These are phyloP conservation scores for Stephanocyclus meneghinianus DNA, from an alignment of 352 stramenopile species.

Conservation along the genomic window DNA sequence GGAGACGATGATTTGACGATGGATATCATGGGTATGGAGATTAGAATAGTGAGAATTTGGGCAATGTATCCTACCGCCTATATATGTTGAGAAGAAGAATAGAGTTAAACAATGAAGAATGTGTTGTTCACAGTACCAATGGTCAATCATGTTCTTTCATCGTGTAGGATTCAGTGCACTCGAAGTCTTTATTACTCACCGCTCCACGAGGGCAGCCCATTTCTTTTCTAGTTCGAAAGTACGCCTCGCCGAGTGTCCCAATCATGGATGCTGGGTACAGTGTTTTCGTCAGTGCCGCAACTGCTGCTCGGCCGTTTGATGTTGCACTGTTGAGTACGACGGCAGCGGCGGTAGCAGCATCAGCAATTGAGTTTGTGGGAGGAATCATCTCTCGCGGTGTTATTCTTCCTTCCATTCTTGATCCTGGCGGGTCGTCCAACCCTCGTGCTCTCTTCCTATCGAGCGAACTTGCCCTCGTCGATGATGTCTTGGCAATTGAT, in stretches of 20 bases:
- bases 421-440: not conserved
- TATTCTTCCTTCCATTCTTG: not conserved
- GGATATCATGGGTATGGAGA: constrained; percentile 44
- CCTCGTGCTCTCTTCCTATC: not conserved
- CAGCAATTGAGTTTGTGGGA: not conserved
- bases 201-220: constrained; percentile 44
- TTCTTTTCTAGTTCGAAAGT: constrained; percentile 35
- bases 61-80: constrained; percentile 36
- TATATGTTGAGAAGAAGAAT: not conserved
- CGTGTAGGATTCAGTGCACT: not conserved
- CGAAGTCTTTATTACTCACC: constrained; percentile 18
- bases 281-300: constrained; percentile 14
- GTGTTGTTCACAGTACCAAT: no score
- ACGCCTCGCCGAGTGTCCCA: constrained; percentile 30
- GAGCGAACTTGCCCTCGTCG: not conserved
- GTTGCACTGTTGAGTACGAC: no score
- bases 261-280: constrained; percentile 41
- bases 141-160: no score
- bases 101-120: no score
- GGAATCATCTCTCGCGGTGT: not conserved
- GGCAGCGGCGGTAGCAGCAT: not conserved
- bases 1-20: constrained; percentile 20
- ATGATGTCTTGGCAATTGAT: no score
- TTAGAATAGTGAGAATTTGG: constrained; percentile 37
- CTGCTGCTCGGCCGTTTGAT: not conserved